Evolutionary conservation across 345 rosid genomes (phyloP).

Genomic region (Fremontodendron californicum): DNA sequence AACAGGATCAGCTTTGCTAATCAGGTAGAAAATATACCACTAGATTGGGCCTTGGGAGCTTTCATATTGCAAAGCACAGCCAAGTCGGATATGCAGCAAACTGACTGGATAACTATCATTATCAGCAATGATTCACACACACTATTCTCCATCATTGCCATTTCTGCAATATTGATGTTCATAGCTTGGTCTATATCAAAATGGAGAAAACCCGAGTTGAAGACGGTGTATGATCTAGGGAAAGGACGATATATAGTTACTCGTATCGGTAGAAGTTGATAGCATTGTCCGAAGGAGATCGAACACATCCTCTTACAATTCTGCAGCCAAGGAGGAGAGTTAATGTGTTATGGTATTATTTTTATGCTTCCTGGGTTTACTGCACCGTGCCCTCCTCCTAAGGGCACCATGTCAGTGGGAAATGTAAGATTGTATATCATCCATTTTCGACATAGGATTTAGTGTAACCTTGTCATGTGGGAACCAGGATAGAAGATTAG

Average conservation of each 20-base stretch:
- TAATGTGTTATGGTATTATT: background rate
- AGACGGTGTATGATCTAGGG: slow-evolving; percentile 80
- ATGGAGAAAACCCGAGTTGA: slow-evolving; percentile 79
- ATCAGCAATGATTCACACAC: slow-evolving; percentile 46
- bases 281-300: background rate
- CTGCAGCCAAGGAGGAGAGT: background rate
- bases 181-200: slow-evolving; percentile 57
- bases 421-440: slow-evolving; percentile 4
- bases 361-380: slow-evolving; percentile 3
- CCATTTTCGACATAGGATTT: background rate
- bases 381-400: slow-evolving; percentile 10
- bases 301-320: background rate
- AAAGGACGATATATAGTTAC: slow-evolving; percentile 84
- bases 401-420: background rate
- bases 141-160: slow-evolving; percentile 38
- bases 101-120: slow-evolving; percentile 44
- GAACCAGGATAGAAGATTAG: slow-evolving; percentile 15
- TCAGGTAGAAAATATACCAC: slow-evolving; percentile 66
- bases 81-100: slow-evolving; percentile 25
- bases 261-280: slow-evolving; percentile 50
- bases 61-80: slow-evolving; percentile 62
- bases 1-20: slow-evolving; percentile 60
- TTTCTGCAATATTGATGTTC: slow-evolving; percentile 42
- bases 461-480: slow-evolving; percentile 19
- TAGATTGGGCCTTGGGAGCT: slow-evolving; percentile 95